Percentiles rank a stretch among this genome's conserved stretches.
These are phyloP conservation scores for Collybia nuda DNA, from an alignment of 768 basidiomycete genomes.

Conservation along the genomic window DNA sequence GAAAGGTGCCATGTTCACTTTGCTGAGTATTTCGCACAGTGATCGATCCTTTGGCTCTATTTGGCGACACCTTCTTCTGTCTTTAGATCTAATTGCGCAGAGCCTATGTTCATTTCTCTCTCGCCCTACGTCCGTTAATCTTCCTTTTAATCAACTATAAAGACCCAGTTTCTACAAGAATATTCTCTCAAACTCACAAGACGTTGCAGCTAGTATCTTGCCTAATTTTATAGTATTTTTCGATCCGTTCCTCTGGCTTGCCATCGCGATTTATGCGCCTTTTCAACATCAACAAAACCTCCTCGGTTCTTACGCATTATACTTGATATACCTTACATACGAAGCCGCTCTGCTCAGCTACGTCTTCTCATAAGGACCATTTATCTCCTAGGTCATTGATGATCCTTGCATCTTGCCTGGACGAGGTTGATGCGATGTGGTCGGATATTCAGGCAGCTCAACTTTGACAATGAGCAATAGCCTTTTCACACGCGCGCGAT, in stretches of 20 bases:
- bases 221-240: constrained; percentile 6
- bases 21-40: constrained; percentile 16
- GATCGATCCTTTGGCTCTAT: constrained; percentile 34
- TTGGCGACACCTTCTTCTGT: constrained; percentile 26
- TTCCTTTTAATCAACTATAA: constrained; percentile 13
- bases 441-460: constrained; percentile 10
- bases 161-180: constrained; percentile 12
- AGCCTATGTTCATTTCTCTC: too few relatives aligned
- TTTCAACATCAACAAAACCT: not conserved
- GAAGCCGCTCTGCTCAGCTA: not conserved
- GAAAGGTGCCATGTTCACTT: constrained; percentile 62
- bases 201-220: not conserved
- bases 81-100: too few relatives aligned
- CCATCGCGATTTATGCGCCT: constrained; percentile 34
- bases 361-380: not conserved
- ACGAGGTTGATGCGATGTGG: constrained; percentile 16
- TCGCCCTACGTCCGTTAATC: constrained; percentile 11
- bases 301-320: not conserved
- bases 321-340: not conserved
- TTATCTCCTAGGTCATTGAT: not conserved
- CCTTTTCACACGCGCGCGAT: too few relatives aligned
- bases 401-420: not conserved
- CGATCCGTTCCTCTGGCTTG: constrained; percentile 18
- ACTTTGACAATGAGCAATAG: too few relatives aligned
- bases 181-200: too few relatives aligned